phyloP scores from a whole-genome alignment of 495 filamentous ascomycete species.

The Daldinia loculata region DNA sequence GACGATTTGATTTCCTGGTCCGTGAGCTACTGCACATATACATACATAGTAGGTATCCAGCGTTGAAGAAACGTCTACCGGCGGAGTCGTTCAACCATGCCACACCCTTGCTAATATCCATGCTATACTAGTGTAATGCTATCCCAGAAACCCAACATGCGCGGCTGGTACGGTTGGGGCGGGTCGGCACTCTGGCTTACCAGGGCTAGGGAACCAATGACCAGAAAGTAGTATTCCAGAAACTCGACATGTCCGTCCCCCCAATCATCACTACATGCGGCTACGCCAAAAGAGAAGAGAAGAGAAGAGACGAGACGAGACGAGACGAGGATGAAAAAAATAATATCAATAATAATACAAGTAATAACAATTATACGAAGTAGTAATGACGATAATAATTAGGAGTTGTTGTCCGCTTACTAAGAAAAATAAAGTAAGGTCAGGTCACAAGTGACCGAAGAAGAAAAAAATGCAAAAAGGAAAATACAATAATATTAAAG shows the following conservation, averaged over 20 bases:
- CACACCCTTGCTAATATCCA: background rate
- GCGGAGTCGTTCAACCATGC: background rate
- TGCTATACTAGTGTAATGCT: background rate
- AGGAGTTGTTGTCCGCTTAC: background rate
- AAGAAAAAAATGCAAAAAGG: background rate
- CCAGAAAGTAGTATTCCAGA: background rate
- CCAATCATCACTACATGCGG: background rate
- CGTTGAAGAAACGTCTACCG: background rate
- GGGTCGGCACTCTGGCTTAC: background rate
- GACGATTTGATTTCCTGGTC: slow-evolving; percentile 5
- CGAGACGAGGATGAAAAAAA: background rate
- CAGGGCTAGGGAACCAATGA: slow-evolving; percentile 1
- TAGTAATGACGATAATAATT: background rate
- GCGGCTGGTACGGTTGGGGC: background rate
- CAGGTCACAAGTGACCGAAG: slow-evolving; percentile 20
- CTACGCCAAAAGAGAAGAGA: background rate
- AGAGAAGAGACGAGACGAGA: background rate
- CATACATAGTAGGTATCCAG: background rate
- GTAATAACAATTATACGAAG: background rate
- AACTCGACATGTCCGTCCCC: background rate
- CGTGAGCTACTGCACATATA: background rate
- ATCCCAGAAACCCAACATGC: background rate
- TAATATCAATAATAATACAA: background rate
- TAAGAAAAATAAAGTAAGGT: background rate
- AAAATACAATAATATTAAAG: slow-evolving; percentile 2